These are phyloP conservation scores for Phytophthora melonis DNA, from an alignment of 352 stramenopile genomes.

Conservation along the genomic window DNA sequence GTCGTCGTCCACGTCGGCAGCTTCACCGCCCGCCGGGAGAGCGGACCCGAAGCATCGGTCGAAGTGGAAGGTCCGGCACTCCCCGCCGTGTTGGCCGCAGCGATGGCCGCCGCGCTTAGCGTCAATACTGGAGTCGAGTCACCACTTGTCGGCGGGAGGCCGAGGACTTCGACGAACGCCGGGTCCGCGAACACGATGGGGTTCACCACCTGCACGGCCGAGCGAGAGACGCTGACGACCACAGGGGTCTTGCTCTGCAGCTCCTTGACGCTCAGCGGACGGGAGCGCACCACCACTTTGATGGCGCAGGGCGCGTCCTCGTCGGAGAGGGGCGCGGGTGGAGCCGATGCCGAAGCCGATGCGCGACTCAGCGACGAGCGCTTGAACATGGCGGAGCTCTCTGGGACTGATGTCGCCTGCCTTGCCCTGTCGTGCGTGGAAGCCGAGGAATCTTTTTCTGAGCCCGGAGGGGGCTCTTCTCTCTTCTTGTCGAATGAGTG, in stretches of 20 bases:
- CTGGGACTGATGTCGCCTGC: background rate
- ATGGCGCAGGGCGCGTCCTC: constrained; percentile 61
- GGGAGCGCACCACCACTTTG: constrained; percentile 79
- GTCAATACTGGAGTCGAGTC: constrained; percentile 25
- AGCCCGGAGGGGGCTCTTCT: background rate
- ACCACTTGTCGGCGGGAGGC: background rate
- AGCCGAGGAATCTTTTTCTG: background rate
- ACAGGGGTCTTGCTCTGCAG: constrained; percentile 54
- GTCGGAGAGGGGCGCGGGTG: background rate
- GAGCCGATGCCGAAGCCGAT: background rate
- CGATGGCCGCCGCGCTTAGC: constrained; percentile 42
- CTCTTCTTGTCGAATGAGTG: background rate
- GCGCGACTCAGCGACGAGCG: constrained; percentile 5
- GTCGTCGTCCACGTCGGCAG: constrained; percentile 43
- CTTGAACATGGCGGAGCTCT: constrained; percentile 14
- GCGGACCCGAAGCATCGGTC: constrained; percentile 72
- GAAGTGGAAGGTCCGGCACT: constrained; percentile 80
- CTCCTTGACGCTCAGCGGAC: constrained; percentile 71
- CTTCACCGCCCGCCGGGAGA: constrained; percentile 26
- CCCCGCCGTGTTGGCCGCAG: constrained; percentile 46
- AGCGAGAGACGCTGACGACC: constrained; percentile 60
- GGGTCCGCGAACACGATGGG: constrained; percentile 68
- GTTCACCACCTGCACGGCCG: constrained; percentile 71
- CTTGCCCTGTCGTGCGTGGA: background rate
- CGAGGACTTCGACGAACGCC: constrained; percentile 47